A percentile compares a stretch with the other conserved stretches of the same genome.
Evolutionary conservation across 2,329 filamentous ascomycete species (phyloP).

Genomic region (Diaporthe citri): DNA sequence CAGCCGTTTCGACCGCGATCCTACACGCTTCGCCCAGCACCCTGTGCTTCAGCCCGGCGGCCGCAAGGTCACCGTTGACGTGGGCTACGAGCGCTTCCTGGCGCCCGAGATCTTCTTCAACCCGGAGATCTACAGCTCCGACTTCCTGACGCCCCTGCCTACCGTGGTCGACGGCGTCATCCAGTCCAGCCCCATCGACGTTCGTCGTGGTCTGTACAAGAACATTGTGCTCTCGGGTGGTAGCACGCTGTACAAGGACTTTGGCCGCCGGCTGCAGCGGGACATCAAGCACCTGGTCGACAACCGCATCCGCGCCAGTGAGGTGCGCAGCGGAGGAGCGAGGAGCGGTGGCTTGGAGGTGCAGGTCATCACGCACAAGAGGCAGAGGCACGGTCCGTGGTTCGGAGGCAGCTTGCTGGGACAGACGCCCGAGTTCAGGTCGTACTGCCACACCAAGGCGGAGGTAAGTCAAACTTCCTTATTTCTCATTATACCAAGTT

Average conservation of each 20-base stretch:
- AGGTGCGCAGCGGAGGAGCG: conserved; percentile 90
- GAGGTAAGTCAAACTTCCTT: conserved; percentile 60
- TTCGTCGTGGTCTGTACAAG: conserved; percentile 97
- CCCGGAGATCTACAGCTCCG: conserved; percentile 98
- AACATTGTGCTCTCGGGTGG: conserved; percentile 99
- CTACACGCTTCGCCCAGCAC: conserved; percentile 91
- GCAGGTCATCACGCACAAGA: conserved; percentile 96
- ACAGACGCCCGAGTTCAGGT: conserved; percentile 97
- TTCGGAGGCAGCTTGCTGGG: conserved; percentile 97
- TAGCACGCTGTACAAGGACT: conserved; percentile 98
- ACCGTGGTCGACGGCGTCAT: conserved; percentile 97
- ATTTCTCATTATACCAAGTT: neutral
- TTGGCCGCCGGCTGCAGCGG: conserved; percentile 93
- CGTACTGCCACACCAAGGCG: conserved; percentile 96
- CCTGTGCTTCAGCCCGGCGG: conserved; percentile 88
- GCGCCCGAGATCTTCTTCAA: conserved; percentile 99
- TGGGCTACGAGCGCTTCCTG: conserved; percentile 97
- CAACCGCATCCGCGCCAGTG: conserved; percentile 90
- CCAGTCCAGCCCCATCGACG: conserved; percentile 97
- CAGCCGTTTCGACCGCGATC: conserved; percentile 91
- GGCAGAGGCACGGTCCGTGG: conserved; percentile 97
- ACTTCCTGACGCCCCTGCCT: conserved; percentile 95
- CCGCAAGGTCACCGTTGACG: conserved; percentile 86
- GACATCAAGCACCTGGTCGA: conserved; percentile 98
- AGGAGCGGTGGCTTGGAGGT: conserved; percentile 96